phyloP scores from a whole-genome alignment of 2,329 filamentous ascomycete species.

The Sporothrix schenckii region DNA sequence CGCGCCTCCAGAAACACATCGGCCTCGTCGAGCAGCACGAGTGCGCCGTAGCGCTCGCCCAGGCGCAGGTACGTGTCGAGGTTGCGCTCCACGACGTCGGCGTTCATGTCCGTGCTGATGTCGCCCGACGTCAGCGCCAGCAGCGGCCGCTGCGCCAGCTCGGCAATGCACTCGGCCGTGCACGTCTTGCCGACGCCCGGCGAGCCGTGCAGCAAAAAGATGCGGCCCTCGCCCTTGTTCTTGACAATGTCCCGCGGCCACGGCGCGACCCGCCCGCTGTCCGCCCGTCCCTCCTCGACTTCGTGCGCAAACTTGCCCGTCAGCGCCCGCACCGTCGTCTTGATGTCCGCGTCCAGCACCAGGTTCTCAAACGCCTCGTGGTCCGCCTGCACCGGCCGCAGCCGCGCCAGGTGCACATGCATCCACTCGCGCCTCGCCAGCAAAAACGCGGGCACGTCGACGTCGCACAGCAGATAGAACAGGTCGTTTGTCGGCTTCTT shows the following conservation, averaged over 20 bases:
- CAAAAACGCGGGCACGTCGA: conserved; percentile 52
- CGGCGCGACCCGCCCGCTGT: conserved; percentile 43
- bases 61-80: conserved; percentile 53
- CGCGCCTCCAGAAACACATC: conserved; percentile 63
- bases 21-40: conserved; percentile 62
- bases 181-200: conserved; percentile 56
- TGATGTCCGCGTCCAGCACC: conserved; percentile 54
- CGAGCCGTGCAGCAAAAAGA: conserved; percentile 29
- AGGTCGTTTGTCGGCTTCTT: conserved; percentile 47
- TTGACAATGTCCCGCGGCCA: conserved; percentile 51
- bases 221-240: conserved; percentile 50
- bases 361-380: conserved; percentile 55
- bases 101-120: conserved; percentile 45
- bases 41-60: conserved; percentile 54
- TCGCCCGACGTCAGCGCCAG: conserved; percentile 56
- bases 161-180: conserved; percentile 59
- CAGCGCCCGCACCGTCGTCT: conserved; percentile 52
- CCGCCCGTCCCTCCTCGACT: conserved; percentile 42
- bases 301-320: conserved; percentile 53
- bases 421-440: conserved; percentile 52
- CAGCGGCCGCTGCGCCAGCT: conserved; percentile 55
- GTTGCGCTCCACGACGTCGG: conserved; percentile 47
- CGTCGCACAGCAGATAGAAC: conserved; percentile 51
- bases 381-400: conserved; percentile 49
- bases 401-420: conserved; percentile 46